A percentile compares a stretch with the other conserved stretches of the same genome.
phyloP scores from a whole-genome alignment of 2,329 filamentous ascomycete genomes.

The Phyllosticta paracitricarpa region DNA sequence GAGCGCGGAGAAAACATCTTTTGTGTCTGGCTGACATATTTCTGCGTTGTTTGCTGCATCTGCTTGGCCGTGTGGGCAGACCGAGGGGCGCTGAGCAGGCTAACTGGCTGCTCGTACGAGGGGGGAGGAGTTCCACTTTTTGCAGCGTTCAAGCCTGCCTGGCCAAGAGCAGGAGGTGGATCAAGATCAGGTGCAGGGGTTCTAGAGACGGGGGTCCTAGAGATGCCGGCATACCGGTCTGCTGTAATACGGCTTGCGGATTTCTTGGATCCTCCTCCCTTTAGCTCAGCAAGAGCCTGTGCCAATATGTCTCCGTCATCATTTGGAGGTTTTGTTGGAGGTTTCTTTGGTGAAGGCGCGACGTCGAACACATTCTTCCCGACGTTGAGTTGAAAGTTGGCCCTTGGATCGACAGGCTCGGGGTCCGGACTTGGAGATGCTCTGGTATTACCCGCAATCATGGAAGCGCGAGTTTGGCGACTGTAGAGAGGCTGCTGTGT shows the following conservation, averaged over 20 bases:
- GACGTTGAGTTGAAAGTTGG: constrained; percentile 85
- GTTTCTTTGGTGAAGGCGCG: constrained; percentile 55
- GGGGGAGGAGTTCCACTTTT: constrained; percentile 74
- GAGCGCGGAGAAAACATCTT: constrained; percentile 54
- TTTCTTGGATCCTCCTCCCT: constrained; percentile 67
- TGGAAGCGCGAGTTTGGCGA: constrained; percentile 19
- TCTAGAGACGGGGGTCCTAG: constrained; percentile 54
- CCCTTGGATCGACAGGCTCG: constrained; percentile 83
- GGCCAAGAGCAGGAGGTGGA: constrained; percentile 29
- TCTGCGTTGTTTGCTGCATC: constrained; percentile 91
- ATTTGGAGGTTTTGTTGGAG: constrained; percentile 25
- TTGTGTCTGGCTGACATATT: constrained; percentile 73
- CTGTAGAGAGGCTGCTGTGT: constrained; percentile 31
- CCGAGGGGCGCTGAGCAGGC: constrained; percentile 75
- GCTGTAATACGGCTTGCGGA: constrained; percentile 79
- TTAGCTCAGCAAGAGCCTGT: constrained; percentile 82
- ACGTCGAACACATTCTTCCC: constrained; percentile 96
- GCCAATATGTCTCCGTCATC: constrained; percentile 82
- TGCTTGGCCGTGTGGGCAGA: constrained; percentile 86
- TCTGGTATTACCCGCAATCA: constrained; percentile 17
- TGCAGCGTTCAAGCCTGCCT: constrained; percentile 39
- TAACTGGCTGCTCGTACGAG: constrained; percentile 69
- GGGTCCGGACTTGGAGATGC: constrained; percentile 32
- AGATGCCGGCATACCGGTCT: constrained; percentile 87
- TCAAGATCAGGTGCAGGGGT: constrained; percentile 29